Evolutionary conservation across 1,284 basidiomycete species (phyloP).

Genomic region (Blastosporella zonata): DNA sequence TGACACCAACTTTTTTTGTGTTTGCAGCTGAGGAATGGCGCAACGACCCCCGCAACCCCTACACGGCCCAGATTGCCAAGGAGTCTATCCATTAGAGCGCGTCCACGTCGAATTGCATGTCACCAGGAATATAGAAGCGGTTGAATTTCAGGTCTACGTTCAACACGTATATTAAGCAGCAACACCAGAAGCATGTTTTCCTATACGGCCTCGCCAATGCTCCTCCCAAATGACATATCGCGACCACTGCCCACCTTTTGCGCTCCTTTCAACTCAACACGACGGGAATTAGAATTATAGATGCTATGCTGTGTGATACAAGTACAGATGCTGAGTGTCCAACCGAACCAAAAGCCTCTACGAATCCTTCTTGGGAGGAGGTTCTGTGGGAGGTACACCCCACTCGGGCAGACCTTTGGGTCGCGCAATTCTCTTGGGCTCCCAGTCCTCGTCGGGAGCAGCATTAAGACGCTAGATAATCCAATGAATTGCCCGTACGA

Average conservation of each 20-base stretch:
- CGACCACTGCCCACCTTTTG: no score
- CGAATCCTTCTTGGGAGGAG: slow-evolving; percentile 23
- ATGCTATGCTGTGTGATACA: slow-evolving; percentile 3
- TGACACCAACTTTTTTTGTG: slow-evolving; percentile 14
- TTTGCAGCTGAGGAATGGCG: slow-evolving; percentile 59
- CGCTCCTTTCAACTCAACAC: no score
- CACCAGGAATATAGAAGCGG: slow-evolving; percentile 6
- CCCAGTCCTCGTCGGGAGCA: slow-evolving; percentile 72
- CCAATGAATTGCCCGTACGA: background rate
- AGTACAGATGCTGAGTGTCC: slow-evolving; percentile 3
- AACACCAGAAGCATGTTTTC: no score
- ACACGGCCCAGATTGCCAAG: slow-evolving; percentile 70
- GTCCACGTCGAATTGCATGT: slow-evolving; percentile 1
- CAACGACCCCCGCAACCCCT: slow-evolving; percentile 77
- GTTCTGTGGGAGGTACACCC: slow-evolving; percentile 74
- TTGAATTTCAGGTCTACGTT: background rate
- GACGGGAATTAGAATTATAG: background rate
- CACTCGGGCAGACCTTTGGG: slow-evolving; percentile 86
- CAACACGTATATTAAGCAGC: background rate
- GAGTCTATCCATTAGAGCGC: slow-evolving; percentile 41
- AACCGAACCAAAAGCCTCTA: no score
- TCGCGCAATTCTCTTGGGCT: slow-evolving; percentile 80
- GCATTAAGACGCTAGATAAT: slow-evolving; percentile 60
- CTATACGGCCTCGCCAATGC: no score
- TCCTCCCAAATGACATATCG: no score